Evolutionary conservation across 2,329 filamentous ascomycete genomes (phyloP), one percentile per base, ranked within the genome.

Genomic region (Fusarium sp.): DNA sequence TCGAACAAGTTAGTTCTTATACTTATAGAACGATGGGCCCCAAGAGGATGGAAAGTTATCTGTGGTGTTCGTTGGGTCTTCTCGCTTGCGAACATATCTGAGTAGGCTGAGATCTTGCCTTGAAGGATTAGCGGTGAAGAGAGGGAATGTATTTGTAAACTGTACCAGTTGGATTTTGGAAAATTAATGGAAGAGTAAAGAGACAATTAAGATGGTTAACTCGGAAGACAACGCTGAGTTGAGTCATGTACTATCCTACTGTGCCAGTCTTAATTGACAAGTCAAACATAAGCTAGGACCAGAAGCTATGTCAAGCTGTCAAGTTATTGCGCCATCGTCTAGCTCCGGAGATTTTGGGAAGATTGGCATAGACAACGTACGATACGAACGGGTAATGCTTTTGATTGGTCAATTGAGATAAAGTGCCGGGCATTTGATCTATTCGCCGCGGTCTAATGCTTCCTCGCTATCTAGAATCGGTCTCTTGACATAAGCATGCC

Each of bases 91-190:
- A 53, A 31, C 18, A 34, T 6, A 14, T 11, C 11, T 53, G 24
- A 15, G 4, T 7, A 1, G 11, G 5, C 20, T 0, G 1, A 17
- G 5, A 14, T 26, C 9, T 1, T 13, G 7, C 18, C 4, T 31
- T 31, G 28, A 13, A 31, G 28, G 28, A 31, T 31, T 31, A 10
- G 28, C 5, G 28, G 11, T 10, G 28, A 31, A 1, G 4, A 11
- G 28, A 13, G 28, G 28, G 9, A 31, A 31, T 31, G 28, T 13
- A 31, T 31, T 31, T 31, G 10, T 10, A 31, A 31, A 5, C 13
- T 31, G 28, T 31, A 31, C 28, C 28, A 36, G 5, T 15, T 36
- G 34, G 34, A 7, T 14, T 31, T 4, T 34, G 33, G 15, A 13
- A 34, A 34, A 13, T 15, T 34, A 13, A 34, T 34, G 33, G 14